Evolutionary conservation across 116 monocot genomes (phyloP).

Genomic region (Trichopus zeylanicus): DNA sequence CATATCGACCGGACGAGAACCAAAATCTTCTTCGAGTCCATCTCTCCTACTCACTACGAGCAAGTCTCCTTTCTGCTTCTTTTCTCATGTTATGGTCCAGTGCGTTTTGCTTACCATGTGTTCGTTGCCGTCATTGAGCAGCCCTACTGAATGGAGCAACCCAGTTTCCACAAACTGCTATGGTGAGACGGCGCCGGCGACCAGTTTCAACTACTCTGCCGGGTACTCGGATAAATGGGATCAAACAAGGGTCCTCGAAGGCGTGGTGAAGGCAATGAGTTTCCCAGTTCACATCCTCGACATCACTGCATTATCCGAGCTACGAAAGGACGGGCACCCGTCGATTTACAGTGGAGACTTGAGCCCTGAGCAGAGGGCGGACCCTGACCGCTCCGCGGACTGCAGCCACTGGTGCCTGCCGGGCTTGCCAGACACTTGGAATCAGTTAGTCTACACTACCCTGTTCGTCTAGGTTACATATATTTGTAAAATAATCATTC

Average conservation of each 20-base stretch:
- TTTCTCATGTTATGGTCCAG: not conserved
- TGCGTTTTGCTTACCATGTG: not conserved
- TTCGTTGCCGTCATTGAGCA: conserved; percentile 12
- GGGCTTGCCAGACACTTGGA: conserved; percentile 84
- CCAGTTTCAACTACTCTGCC: conserved; percentile 41
- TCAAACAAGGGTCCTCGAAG: conserved; percentile 39
- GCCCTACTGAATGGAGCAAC: conserved; percentile 58
- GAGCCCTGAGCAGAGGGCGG: conserved; percentile 53
- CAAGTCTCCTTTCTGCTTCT: conserved; percentile 14
- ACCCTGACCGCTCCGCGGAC: conserved; percentile 62
- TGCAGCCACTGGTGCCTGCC: conserved; percentile 96
- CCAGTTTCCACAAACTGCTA: conserved; percentile 68
- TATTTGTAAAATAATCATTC: no score
- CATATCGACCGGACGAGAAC: conserved; percentile 57
- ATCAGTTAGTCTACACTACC: conserved; percentile 64
- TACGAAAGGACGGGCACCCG: conserved; percentile 77
- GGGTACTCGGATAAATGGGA: conserved; percentile 31
- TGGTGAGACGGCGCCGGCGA: conserved; percentile 48
- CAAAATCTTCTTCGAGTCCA: conserved; percentile 79
- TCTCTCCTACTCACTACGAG: conserved; percentile 89
- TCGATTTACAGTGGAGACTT: conserved; percentile 74
- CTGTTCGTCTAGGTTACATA: no score
- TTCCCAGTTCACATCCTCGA: conserved; percentile 49
- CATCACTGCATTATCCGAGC: conserved; percentile 58
- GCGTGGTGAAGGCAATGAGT: conserved; percentile 41